Base-by-base conservation (phyloP, 2,329 filamentous ascomycete species). In the Ophiostoma sp. region DNA sequence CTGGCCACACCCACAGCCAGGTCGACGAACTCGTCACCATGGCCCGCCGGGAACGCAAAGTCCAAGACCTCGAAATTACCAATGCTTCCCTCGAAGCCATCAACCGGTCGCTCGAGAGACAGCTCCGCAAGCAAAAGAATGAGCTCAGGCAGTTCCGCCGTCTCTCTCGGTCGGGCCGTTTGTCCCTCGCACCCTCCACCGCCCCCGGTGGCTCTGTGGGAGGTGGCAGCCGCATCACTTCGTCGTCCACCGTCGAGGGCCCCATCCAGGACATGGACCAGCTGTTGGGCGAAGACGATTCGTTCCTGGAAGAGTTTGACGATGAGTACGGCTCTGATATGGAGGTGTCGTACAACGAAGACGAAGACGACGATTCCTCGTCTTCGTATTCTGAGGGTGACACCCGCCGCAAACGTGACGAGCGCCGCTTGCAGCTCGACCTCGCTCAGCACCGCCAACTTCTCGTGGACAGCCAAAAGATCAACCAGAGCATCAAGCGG, bases 11-110 rank as follows among this genome's bases (percentile, higher is more conserved):
- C 15, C 82, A 88, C 19, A 89, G 91, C 72, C 86, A 89, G 8
- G 84, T 92, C 75, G 92, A 89, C 75, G 94, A 97, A 74, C 86
- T 94, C 7, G 94, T 96, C 12, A 89, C 92, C n/a, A 96, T 94
- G 80, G 96, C 96, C 17, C 89, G 96, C 39, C 89, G 94, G 48
- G 96, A 98, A 82, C 90, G 96, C 75, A 99, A 98, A 83, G 95
- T 99, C 0, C 89, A 98, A 77, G 96, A 99, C 80, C 85, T 99
- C 6, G 94, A 99, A 80, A 99, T 99, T 76, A 97, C 93, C 72
- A 99, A 99, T 79, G 96, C 94, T 0, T 98, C 95, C 1, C 87
- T 99, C 2, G 89, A 97, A 73, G 96, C 96, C 55, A 98, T 99
- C 83, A 99, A 99, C 80, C 88, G 95, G 71, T 96, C 94, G 0